Conservation (phyloP, 2,329 filamentous ascomycete genomes). For the Hypomyces rosellus region DNA sequence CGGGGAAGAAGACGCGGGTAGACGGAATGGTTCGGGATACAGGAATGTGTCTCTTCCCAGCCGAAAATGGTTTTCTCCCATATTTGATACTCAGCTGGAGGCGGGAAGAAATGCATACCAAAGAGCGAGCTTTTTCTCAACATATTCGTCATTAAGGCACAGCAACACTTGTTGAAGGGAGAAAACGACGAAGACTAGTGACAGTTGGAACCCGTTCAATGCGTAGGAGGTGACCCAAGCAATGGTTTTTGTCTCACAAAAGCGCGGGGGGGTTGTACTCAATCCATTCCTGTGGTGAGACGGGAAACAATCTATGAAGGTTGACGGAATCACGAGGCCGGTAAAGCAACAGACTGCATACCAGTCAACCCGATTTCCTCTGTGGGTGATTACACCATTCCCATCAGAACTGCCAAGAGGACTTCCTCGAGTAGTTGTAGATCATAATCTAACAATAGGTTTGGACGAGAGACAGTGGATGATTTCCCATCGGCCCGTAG, state of each 20-base stretch:
- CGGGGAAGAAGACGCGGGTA: too few species aligned
- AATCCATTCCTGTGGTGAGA: background rate
- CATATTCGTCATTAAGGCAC: background rate
- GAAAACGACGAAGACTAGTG: background rate
- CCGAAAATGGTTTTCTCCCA: background rate
- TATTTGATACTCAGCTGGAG: background rate
- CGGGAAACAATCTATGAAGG: background rate
- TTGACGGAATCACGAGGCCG: background rate
- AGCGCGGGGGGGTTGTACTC: background rate
- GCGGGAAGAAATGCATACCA: background rate
- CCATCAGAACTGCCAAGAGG: background rate
- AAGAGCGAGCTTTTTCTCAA: background rate
- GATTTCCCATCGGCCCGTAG: too few species aligned
- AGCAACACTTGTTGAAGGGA: background rate
- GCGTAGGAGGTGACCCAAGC: background rate
- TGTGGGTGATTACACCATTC: too few species aligned
- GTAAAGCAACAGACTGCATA: background rate
- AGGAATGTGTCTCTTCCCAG: background rate
- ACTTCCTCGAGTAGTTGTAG: too few species aligned
- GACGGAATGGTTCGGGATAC: too few species aligned
- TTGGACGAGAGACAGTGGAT: background rate
- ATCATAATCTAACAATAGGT: too few species aligned
- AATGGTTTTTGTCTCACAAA: background rate
- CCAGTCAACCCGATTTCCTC: background rate
- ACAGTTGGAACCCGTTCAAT: background rate